Base-by-base conservation (phyloP, 1,284 basidiomycete species). In the Leccinum ponderosum region DNA sequence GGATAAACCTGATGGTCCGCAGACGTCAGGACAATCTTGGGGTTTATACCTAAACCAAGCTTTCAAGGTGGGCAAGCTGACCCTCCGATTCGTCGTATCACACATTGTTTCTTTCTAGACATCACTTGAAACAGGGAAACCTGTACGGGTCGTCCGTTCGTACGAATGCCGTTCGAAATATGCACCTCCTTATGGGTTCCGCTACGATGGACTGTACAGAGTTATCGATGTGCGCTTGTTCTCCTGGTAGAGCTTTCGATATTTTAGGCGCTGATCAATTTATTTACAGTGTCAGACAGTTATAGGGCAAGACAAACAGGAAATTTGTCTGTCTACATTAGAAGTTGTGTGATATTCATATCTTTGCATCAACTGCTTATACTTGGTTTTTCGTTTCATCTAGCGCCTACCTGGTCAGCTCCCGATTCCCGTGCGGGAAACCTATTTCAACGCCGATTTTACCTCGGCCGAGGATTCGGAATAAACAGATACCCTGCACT, bases 21-120 rank as follows among this genome's bases (percentile, higher is more conserved):
- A 69, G 47, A 59, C 42, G 3, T 2, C 25, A 25, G 62, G 72
- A n/a, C 71, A 75, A 37, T 61, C 64, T 6, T 75, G 73, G 73
- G 59, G 62, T 4, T 0, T 22, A 54, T 0, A 0, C 0, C 6
- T 0, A 4, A 73, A 73, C 44, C 58, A 33, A 4, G 59, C 71
- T 17, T 57, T 73, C 52, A 51, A 52, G 11, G 73, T 75, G 29
- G 6, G 63, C 8, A 4, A 42, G 9, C 33, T n/a, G 11, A 35
- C 53, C 12, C 11, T 25, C n/a, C 8, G 11, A n/a, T 29, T 14
- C 22, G 31, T 33, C 29, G 47, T 55, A 48, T 27, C 14, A 33
- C 54, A 44, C n/a, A 57, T 47, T 9, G 3, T 31, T 14, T 11
- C 20, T 22, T 57, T 50, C 44, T 33, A 75, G 74, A 6, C 53